Evolutionary conservation across 106 monocot genomes (phyloP), one percentile per base, ranked within the genome.

Genomic region (Dendrobium chrysotoxum): DNA sequence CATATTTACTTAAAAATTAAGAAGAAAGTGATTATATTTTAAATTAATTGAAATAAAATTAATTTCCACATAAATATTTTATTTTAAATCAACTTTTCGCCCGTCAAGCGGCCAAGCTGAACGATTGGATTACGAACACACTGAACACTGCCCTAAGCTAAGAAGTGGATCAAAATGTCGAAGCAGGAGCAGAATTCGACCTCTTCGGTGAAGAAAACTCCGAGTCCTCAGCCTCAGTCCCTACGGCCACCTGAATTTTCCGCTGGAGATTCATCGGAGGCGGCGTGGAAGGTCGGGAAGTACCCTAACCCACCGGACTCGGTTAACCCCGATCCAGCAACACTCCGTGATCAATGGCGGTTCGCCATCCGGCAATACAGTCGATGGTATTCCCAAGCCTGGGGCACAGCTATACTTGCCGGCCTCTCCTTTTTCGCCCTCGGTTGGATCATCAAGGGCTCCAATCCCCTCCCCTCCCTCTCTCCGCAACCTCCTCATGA

Each of bases 351-450:
- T 15, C 98, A 99, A 84, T 99, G 95, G 98, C 81, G 93, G 40
- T 99, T 86, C 78, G 98, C 98, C 39, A 87, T 81, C 25, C 86
- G 95, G 40, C 89, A 90, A 87, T 99, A 95, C 84, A 86, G 91
- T 79, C 82, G 91, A 38, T 99, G 95, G 90, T 95, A 95, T 87
- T 93, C 94, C 18, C 91, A 90, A 44, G 89, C 98, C 2, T 99
- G 98, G 98, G 98, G 98, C 72, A 87, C 95, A n/a, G 95, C 98
- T 71, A 95, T 95, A 81, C 91, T 99, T 58, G 93, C 98, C 67
- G 98, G 98, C 16, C 73, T 57, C 40, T 80, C 98, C 54, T 95
- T 95, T 83, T 99, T 95, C 81, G 98, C 92, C 28, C 92, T 99
- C 53, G 98, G 98, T 4, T 99, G 98, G 98, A 11, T 91, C 75